Evolutionary conservation across 2,329 filamentous ascomycete species (phyloP).

Genomic region (Colletotrichum sansevieriae): DNA sequence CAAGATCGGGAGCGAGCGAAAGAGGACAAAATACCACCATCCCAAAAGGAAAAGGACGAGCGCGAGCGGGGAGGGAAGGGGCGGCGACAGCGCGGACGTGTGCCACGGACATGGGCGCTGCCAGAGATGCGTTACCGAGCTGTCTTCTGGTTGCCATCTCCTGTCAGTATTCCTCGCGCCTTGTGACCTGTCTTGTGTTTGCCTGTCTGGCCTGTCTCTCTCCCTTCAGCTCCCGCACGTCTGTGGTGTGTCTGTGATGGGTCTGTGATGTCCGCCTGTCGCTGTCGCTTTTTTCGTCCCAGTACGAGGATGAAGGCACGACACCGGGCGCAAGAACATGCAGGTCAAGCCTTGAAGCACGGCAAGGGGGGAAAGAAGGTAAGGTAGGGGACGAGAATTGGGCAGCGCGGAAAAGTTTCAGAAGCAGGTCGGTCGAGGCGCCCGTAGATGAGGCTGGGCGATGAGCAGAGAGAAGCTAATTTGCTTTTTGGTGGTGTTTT

Average conservation of each 20-base stretch:
- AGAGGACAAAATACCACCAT: background rate
- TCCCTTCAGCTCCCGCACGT: background rate
- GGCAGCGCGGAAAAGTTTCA: slow-evolving; percentile 38
- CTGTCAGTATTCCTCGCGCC: slow-evolving; percentile 6
- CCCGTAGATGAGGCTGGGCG: slow-evolving; percentile 27
- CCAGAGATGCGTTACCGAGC: slow-evolving; percentile 15
- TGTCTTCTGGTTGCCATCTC: slow-evolving; percentile 20
- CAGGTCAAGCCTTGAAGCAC: slow-evolving; percentile 7
- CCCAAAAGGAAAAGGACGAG: slow-evolving; percentile 10
- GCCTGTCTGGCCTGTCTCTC: background rate
- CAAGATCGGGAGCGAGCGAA: background rate
- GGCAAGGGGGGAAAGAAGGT: background rate
- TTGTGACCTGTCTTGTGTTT: background rate
- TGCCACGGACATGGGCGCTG: slow-evolving; percentile 11
- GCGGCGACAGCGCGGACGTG: background rate
- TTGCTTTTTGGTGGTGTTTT: slow-evolving; percentile 1
- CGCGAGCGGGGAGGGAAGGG: slow-evolving; percentile 10
- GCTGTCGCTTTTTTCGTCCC: slow-evolving; percentile 17
- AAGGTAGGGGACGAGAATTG: background rate
- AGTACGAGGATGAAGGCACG: slow-evolving; percentile 3
- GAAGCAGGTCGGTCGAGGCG: slow-evolving; percentile 32
- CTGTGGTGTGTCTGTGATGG: background rate
- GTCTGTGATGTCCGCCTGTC: background rate
- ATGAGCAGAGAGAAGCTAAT: background rate
- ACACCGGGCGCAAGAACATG: background rate